A percentile compares a stretch with the other conserved stretches of the same genome.
phyloP scores from a whole-genome alignment of 2,329 filamentous ascomycete species.

The Scedosporium dehoogii region DNA sequence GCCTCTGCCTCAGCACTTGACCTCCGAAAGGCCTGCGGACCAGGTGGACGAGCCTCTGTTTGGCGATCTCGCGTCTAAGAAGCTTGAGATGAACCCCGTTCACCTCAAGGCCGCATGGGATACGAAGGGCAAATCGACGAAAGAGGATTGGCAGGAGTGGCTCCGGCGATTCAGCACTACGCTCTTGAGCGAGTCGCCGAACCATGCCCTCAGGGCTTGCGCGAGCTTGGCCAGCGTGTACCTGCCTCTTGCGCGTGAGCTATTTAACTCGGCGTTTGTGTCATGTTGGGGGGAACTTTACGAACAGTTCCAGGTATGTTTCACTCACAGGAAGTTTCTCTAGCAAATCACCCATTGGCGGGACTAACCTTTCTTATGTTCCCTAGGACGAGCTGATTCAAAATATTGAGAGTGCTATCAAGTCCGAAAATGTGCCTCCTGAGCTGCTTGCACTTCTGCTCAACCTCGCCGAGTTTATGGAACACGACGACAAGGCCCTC shows the following conservation, averaged over 20 bases:
- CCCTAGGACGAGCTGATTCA: conserved; percentile 72
- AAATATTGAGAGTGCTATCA: conserved; percentile 91
- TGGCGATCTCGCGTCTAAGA: conserved; percentile 80
- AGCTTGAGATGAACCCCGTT: conserved; percentile 93
- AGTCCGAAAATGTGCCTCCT: conserved; percentile 88
- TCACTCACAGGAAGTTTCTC: background rate
- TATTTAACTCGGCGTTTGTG: conserved; percentile 98
- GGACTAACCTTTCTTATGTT: background rate
- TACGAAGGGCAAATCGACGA: conserved; percentile 89
- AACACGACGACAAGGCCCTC: conserved; percentile 96
- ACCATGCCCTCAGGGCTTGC: conserved; percentile 88
- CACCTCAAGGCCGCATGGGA: conserved; percentile 98
- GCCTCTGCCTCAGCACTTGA: conserved; percentile 87
- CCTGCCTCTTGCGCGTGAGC: conserved; percentile 77
- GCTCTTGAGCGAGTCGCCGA: conserved; percentile 86
- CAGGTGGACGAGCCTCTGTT: conserved; percentile 71
- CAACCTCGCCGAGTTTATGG: conserved; percentile 98
- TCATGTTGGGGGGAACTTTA: conserved; percentile 98
- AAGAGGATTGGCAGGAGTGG: conserved; percentile 99
- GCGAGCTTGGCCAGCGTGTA: conserved; percentile 86
- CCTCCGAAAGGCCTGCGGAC: conserved; percentile 70
- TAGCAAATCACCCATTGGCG: background rate
- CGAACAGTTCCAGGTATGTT: conserved; percentile 66
- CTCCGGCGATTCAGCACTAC: conserved; percentile 94
- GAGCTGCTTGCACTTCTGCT: conserved; percentile 90